Evolutionary conservation across 345 rosid genomes (phyloP), one percentile per base, ranked within the genome.

Genomic region (Barbarea vulgaris): DNA sequence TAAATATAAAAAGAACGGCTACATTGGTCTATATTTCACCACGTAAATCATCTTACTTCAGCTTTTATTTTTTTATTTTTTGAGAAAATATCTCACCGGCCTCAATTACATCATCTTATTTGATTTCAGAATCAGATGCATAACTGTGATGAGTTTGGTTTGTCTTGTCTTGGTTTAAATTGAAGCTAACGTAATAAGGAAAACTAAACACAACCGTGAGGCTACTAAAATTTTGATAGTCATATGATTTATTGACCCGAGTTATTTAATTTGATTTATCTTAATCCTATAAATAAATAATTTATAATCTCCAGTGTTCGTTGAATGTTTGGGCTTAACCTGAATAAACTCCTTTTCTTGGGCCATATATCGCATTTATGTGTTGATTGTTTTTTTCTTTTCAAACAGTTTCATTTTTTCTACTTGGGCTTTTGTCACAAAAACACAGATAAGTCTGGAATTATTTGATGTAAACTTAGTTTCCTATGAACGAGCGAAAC

Each of bases 51-150:
- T 42, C 52, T 30, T 30, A 47, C 24, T 41, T 25, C 9, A 10
- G 3, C n/a, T 46, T 37, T 14, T 25, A 0, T 25, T 13, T 5
- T 10, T 19, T 2, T 28, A 3, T 28, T 34, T 17, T 24, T 24
- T 5, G 22, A 44, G 15, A 46, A 17, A 44, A 46, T 28, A 46
- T 36, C 30, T 61, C 30, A 50, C 17, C n/a, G n/a, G n/a, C n/a
- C 30, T 61, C 61, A 24, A 3, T 7, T 48, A 33, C 21, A 42
- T 22, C 31, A 56, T 57, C 6, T 55, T 7, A 3, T n/a, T 44
- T 42, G 9, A 63, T 15, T 64, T 31, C 62, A 56, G 61, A 31
- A 62, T 62, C 21, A 62, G 22, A 41, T 62, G 19, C 41, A 36
- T 53, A n/a, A n/a, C 37, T 53, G 25, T 37, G 52, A 37, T 68